These are phyloP conservation scores for Podaxis mareebaensis DNA, from an alignment of 768 basidiomycete genomes.

Conservation along the genomic window DNA sequence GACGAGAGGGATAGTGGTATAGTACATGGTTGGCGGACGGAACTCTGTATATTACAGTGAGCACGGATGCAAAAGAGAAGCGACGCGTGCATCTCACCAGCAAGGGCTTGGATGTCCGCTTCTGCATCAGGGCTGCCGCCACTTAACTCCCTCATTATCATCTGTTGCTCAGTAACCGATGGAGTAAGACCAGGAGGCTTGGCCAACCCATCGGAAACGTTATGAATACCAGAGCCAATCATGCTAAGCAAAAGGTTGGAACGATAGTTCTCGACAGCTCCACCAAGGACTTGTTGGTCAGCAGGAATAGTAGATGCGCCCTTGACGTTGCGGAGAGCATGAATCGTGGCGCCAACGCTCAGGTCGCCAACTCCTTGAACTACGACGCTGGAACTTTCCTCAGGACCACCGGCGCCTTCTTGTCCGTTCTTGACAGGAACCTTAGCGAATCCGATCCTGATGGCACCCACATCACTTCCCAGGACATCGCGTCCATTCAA, in stretches of 20 bases:
- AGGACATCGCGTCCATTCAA: slow-evolving; percentile 95
- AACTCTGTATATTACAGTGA: slow-evolving; percentile 56
- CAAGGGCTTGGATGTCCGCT: slow-evolving; percentile 79
- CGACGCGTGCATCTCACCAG: slow-evolving; percentile 57
- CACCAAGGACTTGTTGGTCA: slow-evolving; percentile 91
- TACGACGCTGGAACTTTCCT: slow-evolving; percentile 64
- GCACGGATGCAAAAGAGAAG: background rate
- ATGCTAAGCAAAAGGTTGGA: slow-evolving; percentile 88
- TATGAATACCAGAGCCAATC: slow-evolving; percentile 77
- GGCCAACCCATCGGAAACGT: slow-evolving; percentile 50
- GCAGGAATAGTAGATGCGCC: slow-evolving; percentile 92
- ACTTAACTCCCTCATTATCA: slow-evolving; percentile 94
- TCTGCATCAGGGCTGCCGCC: slow-evolving; percentile 77
- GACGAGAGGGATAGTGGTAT: slow-evolving; percentile 90
- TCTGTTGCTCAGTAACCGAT: slow-evolving; percentile 90
- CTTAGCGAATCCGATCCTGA: slow-evolving; percentile 95
- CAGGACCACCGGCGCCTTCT: slow-evolving; percentile 56
- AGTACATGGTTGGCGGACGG: slow-evolving; percentile 93
- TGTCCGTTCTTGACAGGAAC: slow-evolving; percentile 90
- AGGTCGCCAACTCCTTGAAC: slow-evolving; percentile 84
- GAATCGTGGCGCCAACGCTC: slow-evolving; percentile 86
- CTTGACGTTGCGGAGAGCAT: slow-evolving; percentile 83
- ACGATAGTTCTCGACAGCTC: slow-evolving; percentile 91
- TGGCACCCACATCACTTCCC: slow-evolving; percentile 94
- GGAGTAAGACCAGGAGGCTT: slow-evolving; percentile 70